Conservation (phyloP, 169 alveolate genomes). For the Babesia ovata region DNA sequence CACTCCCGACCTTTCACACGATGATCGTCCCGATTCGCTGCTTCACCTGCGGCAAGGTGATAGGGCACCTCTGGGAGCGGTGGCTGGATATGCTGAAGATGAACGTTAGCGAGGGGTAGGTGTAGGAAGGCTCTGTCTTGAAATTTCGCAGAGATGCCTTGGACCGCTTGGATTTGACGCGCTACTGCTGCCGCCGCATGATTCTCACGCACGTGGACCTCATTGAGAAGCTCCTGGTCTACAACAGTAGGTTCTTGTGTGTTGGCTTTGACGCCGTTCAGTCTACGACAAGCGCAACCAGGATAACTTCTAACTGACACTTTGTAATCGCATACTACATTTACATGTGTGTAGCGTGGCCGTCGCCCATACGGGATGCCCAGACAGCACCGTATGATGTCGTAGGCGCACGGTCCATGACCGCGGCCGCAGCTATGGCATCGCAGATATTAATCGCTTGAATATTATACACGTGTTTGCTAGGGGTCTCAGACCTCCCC, state of each 20-base stretch:
- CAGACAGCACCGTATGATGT: too few species aligned
- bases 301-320: conserved; percentile 23
- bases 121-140: neutral
- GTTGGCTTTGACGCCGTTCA: neutral
- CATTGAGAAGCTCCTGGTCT: conserved; percentile 94
- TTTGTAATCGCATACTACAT: neutral
- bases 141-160: conserved; percentile 86
- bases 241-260: conserved; percentile 84
- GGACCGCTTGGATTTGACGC: conserved; percentile 89
- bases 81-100: conserved; percentile 89
- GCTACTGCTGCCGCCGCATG: conserved; percentile 93
- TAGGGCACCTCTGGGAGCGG: conserved; percentile 97
- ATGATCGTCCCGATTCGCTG: conserved; percentile 99
- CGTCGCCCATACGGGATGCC: too few species aligned
- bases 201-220: conserved; percentile 97
- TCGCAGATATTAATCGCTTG: too few species aligned
- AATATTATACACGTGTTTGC: neutral
- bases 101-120: conserved; percentile 89
- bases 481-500: conserved; percentile 12
- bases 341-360: neutral
- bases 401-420: too few species aligned
- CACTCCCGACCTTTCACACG: conserved; percentile 11
- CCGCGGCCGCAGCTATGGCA: too few species aligned
- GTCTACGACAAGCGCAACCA: conserved; percentile 71
- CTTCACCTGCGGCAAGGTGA: conserved; percentile 99